Evolutionary conservation across 805 yeast species (phyloP).

Genomic region (Suhomyces pyralidae): DNA sequence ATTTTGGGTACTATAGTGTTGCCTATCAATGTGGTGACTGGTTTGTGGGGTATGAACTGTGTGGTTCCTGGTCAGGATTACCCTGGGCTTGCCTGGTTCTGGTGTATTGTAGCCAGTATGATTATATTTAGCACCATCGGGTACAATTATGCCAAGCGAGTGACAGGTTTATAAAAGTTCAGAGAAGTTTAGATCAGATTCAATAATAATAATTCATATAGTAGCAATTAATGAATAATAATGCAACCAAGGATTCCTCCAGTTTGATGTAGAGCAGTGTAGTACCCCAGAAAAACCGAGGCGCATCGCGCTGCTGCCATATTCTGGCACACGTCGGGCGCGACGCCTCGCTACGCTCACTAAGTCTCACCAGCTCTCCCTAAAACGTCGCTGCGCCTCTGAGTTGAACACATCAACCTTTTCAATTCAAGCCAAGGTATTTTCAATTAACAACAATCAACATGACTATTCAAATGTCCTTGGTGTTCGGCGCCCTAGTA

Average conservation of each 20-base stretch:
- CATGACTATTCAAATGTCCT: slow-evolving; percentile 46
- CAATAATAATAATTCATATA: neutral
- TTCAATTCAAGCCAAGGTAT: neutral
- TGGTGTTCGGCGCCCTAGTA: slow-evolving; percentile 47
- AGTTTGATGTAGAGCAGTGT: too few relatives aligned
- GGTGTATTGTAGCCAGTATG: slow-evolving; percentile 35
- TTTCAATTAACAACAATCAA: slow-evolving; percentile 5
- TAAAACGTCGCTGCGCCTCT: neutral
- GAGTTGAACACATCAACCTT: neutral
- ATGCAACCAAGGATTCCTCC: too few relatives aligned
- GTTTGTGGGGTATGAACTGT: slow-evolving; percentile 99
- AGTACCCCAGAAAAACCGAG: neutral
- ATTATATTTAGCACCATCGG: slow-evolving; percentile 34
- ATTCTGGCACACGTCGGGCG: neutral
- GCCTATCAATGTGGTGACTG: slow-evolving; percentile 93
- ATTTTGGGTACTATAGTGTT: slow-evolving; percentile 91
- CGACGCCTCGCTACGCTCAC: neutral
- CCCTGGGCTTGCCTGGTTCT: slow-evolving; percentile 41
- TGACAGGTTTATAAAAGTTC: slow-evolving; percentile 31
- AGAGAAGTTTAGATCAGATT: neutral
- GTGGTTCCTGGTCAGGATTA: slow-evolving; percentile 85
- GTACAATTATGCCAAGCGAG: slow-evolving; percentile 39
- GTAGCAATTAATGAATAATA: too few relatives aligned
- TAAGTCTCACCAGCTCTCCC: neutral
- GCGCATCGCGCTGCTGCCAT: neutral